Evolutionary conservation across 1,284 basidiomycete genomes (phyloP).

Genomic region (Leccinum ponderosum): DNA sequence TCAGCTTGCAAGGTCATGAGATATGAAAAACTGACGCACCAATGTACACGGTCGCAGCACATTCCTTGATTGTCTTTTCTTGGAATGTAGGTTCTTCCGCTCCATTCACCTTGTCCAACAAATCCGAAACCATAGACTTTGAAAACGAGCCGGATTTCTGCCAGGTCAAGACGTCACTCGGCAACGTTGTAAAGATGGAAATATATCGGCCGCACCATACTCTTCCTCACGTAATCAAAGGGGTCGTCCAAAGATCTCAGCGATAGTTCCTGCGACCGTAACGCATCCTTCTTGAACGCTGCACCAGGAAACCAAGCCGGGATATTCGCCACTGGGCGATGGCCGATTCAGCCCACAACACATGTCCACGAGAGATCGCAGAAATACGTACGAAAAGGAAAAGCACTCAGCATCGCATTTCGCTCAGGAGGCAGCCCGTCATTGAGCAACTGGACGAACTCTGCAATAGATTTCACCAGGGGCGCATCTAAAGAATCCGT

Average conservation of each 20-base stretch:
- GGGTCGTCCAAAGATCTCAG: conserved; percentile 24
- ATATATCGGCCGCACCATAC: conserved; percentile 22
- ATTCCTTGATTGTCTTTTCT: conserved; percentile 29
- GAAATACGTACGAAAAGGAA: conserved; percentile 28
- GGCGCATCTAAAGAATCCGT: conserved; percentile 26
- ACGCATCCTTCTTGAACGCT: conserved; percentile 27
- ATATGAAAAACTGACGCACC: too few species aligned
- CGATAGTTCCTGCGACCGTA: conserved; percentile 30
- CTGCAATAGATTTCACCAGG: conserved; percentile 27
- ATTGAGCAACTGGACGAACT: conserved; percentile 25
- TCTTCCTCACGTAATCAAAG: conserved; percentile 29
- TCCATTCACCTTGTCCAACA: conserved; percentile 20
- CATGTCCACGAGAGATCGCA: background rate
- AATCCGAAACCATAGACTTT: conserved; percentile 34
- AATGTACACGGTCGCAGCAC: conserved; percentile 24
- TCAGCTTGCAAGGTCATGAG: background rate
- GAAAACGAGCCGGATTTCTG: conserved; percentile 30
- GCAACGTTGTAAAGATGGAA: background rate
- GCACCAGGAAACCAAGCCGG: conserved; percentile 33
- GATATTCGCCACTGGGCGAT: conserved; percentile 23
- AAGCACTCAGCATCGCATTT: conserved; percentile 33
- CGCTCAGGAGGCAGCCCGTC: conserved; percentile 28
- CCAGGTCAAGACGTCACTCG: conserved; percentile 2
- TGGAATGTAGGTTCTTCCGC: conserved; percentile 13
- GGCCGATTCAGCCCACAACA: conserved; percentile 1